Conservation (phyloP, 2,329 filamentous ascomycete species). For the Epichloe amarillans region DNA sequence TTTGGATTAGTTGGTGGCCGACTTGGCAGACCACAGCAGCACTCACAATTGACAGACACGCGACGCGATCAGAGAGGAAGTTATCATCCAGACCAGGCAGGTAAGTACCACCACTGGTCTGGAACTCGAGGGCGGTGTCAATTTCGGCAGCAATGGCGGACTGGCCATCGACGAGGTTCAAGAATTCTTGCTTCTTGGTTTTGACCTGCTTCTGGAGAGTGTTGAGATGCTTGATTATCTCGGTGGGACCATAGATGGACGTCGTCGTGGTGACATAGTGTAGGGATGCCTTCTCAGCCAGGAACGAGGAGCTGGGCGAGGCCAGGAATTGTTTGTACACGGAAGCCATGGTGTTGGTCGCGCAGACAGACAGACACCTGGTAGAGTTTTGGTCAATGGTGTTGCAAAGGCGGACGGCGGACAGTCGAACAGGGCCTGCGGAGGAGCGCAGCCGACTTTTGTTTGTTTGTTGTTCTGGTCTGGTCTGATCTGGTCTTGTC, state of each 20-base stretch:
- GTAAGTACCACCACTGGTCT: constrained; percentile 69
- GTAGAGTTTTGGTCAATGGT: background rate
- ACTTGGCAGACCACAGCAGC: background rate
- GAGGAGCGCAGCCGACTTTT: background rate
- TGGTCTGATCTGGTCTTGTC: too few species aligned
- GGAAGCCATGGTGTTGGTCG: constrained; percentile 23
- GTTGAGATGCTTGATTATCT: constrained; percentile 73
- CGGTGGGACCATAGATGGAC: constrained; percentile 52
- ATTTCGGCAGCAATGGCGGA: constrained; percentile 69
- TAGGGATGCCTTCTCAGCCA: constrained; percentile 54
- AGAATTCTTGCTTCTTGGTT: constrained; percentile 68
- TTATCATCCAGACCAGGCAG: constrained; percentile 87
- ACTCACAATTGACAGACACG: constrained; percentile 69
- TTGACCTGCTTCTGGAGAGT: constrained; percentile 60
- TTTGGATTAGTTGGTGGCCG: background rate
- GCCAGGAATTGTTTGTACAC: constrained; percentile 62
- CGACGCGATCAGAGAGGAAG: constrained; percentile 72
- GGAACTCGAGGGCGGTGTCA: constrained; percentile 72
- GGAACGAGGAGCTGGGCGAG: constrained; percentile 47
- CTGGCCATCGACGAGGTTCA: constrained; percentile 59
- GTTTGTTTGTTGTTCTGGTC: background rate
- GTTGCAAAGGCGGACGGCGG: background rate
- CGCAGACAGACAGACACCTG: background rate
- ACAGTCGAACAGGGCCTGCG: background rate
- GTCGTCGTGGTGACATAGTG: constrained; percentile 88